These are phyloP conservation scores for Klebsormidium nitens DNA, from an alignment of 139 green algal genomes.

Conservation along the genomic window DNA sequence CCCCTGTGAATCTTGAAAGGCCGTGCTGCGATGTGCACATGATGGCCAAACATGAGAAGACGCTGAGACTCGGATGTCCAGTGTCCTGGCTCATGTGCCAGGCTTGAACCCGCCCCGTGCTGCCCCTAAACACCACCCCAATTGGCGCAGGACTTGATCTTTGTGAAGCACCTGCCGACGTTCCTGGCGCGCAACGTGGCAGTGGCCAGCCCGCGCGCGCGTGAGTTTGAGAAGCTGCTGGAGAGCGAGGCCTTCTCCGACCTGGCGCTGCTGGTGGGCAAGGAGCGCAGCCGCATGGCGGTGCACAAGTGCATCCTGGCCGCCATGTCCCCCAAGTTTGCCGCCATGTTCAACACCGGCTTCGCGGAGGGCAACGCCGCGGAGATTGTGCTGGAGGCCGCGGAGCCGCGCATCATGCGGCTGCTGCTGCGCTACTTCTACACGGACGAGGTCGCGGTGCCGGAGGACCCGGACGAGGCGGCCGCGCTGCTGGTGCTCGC, in stretches of 20 bases:
- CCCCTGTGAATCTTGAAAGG: too few relatives aligned
- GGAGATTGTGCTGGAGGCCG: neutral
- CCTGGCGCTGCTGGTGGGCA: slow-evolving; percentile 1
- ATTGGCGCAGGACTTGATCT: slow-evolving; percentile 16
- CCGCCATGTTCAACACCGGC: neutral
- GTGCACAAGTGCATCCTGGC: slow-evolving; percentile 1
- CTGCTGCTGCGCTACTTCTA: slow-evolving; percentile 13
- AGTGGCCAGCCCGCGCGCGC: neutral
- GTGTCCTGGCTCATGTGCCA: too few relatives aligned
- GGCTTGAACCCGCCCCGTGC: too few relatives aligned
- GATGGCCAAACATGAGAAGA: too few relatives aligned
- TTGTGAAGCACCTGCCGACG: slow-evolving; percentile 6
- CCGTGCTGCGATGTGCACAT: too few relatives aligned
- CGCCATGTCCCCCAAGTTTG: slow-evolving; percentile 2
- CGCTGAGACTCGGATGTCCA: too few relatives aligned
- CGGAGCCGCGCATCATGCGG: slow-evolving; percentile 2
- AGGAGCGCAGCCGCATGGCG: neutral
- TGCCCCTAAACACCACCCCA: too few relatives aligned
- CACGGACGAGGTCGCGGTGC: slow-evolving; percentile 12
- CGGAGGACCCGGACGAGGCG: slow-evolving; percentile 6
- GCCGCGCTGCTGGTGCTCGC: slow-evolving; percentile 13
- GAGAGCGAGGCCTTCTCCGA: neutral
- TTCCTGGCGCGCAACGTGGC: neutral
- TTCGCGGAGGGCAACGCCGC: slow-evolving; percentile 1
- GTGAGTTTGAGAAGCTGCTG: slow-evolving; percentile 1